Evolutionary conservation across 1,284 basidiomycete genomes (phyloP).

Genomic region (Trichosporon asahii): DNA sequence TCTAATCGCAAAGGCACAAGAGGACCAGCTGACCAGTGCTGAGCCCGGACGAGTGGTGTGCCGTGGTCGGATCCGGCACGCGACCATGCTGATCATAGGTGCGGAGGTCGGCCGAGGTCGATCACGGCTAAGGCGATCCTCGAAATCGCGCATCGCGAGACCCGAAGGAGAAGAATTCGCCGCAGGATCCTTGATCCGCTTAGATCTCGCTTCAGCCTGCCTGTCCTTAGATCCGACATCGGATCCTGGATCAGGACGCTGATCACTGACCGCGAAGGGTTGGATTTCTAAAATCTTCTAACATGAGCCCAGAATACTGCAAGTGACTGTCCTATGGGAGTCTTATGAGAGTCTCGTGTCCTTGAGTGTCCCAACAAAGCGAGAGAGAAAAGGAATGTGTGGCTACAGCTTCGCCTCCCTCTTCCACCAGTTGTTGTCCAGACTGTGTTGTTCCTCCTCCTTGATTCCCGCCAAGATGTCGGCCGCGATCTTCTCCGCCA

Average conservation of each 20-base stretch:
- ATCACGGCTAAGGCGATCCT: no score
- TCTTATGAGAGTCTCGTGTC: neutral
- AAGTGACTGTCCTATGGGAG: neutral
- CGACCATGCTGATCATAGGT: neutral
- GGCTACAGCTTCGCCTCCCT: neutral
- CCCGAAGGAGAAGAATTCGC: neutral
- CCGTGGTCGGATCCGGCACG: no score
- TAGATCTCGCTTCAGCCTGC: neutral
- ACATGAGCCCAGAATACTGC: neutral
- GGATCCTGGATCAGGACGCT: neutral
- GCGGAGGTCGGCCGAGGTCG: no score
- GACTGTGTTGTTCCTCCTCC: neutral
- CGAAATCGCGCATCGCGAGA: neutral
- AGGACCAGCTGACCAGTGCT: neutral
- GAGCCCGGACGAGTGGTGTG: no score
- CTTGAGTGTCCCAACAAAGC: neutral
- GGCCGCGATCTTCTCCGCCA: conserved; percentile 16
- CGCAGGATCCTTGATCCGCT: neutral
- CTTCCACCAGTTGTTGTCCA: neutral
- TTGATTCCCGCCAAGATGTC: neutral
- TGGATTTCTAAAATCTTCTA: neutral
- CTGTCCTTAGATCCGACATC: neutral
- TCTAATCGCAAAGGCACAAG: neutral
- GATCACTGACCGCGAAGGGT: neutral
- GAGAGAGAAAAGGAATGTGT: neutral